A percentile compares a stretch with the other conserved stretches of the same genome.
These are phyloP conservation scores for Musa troglodytarum DNA, from an alignment of 176 grass and related monocot species.

Conservation along the genomic window DNA sequence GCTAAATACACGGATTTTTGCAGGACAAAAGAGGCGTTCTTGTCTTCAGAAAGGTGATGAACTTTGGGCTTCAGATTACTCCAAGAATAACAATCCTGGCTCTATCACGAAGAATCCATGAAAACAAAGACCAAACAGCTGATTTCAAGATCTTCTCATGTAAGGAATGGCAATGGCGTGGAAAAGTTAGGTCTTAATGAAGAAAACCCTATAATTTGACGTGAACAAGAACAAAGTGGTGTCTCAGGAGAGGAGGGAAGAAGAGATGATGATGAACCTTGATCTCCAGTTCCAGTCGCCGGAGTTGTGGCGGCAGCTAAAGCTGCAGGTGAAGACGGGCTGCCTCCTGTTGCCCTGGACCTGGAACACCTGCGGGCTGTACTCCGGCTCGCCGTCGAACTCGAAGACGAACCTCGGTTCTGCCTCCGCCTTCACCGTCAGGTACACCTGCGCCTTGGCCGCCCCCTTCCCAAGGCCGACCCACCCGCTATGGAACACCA, in stretches of 20 bases:
- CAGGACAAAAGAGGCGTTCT: no score
- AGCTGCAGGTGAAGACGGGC: constrained; percentile 29
- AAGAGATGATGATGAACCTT: constrained; percentile 1
- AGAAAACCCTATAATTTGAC: no score
- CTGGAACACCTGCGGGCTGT: constrained; percentile 17
- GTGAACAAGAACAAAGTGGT: no score
- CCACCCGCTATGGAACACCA: constrained; percentile 65
- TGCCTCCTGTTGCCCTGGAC: constrained; percentile 9
- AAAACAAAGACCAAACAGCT: no score
- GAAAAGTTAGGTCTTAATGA: no score
- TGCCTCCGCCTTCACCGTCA: constrained; percentile 1
- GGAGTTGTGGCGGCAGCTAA: constrained; percentile 49
- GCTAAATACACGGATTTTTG: no score
- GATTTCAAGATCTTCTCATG: no score
- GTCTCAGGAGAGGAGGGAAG: background rate
- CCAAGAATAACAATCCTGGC: no score
- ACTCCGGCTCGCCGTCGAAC: constrained; percentile 7
- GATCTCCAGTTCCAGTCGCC: constrained; percentile 61
- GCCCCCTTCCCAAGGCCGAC: constrained; percentile 43
- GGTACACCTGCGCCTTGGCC: constrained; percentile 3
- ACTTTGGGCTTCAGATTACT: no score
- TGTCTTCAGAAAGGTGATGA: no score
- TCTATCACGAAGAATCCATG: no score
- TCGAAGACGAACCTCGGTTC: constrained; percentile 20
- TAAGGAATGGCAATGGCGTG: no score